phyloP scores from a whole-genome alignment of 106 monocot species.

The Dendrobium officinale region DNA sequence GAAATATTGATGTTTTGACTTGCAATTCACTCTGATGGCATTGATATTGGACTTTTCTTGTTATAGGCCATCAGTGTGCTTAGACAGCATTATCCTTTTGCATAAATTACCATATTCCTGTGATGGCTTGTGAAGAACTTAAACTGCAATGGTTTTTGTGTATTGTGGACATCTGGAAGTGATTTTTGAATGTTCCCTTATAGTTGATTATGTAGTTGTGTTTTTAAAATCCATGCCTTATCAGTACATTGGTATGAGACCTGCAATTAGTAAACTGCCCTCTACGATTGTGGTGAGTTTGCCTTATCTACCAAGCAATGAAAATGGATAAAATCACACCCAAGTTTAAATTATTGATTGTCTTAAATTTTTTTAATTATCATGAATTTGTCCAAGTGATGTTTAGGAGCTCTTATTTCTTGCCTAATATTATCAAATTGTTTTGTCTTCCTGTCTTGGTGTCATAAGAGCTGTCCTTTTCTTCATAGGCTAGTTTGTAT shows the following conservation, averaged over 20 bases:
- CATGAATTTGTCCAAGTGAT: background rate
- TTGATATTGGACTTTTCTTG: no score
- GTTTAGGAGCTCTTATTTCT: background rate
- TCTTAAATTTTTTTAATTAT: background rate
- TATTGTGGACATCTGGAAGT: background rate
- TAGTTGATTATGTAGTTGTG: no score
- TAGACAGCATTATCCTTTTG: no score
- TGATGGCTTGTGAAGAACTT: no score
- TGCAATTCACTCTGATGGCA: no score
- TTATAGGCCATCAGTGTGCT: no score
- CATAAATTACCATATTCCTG: no score
- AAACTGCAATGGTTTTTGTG: background rate
- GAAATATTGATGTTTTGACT: no score
- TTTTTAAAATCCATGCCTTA: no score
- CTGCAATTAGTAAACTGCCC: background rate
- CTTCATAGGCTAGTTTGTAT: background rate
- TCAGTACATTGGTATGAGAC: no score
- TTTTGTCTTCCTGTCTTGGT: background rate
- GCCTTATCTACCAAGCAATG: background rate
- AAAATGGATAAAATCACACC: background rate
- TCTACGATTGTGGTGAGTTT: background rate
- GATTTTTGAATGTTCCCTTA: no score
- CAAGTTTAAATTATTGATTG: background rate
- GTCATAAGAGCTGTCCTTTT: background rate
- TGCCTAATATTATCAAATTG: background rate